Base-by-base conservation (phyloP, 495 filamentous ascomycete species). In the Xylaria palmicola region DNA sequence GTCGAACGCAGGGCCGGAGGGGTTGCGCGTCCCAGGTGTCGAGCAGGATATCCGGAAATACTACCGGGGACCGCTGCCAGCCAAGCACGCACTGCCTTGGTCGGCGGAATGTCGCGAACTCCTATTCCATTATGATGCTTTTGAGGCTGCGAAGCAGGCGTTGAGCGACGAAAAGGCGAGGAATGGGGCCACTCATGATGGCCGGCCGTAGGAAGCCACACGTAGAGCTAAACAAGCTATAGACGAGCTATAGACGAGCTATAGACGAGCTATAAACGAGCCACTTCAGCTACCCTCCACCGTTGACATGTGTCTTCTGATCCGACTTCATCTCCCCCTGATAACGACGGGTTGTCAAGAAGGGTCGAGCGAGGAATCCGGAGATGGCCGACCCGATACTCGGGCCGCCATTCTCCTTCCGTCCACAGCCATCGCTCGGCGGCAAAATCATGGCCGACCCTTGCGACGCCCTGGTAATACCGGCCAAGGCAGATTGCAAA, bases 401-500 rank as follows among this genome's bases (percentile, higher is more conserved):
- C 55, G 30, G 19, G 24, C 47, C 32, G 22, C 59, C 59, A 61
- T 48, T n/a, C 49, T 37, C 40, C 66, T 12, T 56, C 39, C 61
- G 70, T 64, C 69, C 73, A 75, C 37, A 68, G 63, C 81, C 77
- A 79, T 62, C 82, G 64, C 68, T 80, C 79, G 0, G 80, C 68
- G 4, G 67, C 68, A 17, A 84, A 48, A 39, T 54, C 56, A 27
- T 69, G 68, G 12, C 72, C 77, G 1, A 63, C 61, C 60, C 76
- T 74, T 22, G 81, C 37, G 17, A 84, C 63, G 24, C 71, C 78
- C 66, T 85, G 81, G 36, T 72, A 73, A 56, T 72, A 81, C 36
- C 71, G 65, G 7, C 81, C 83, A 47, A 84, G 61, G 39, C 77
- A 68, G 22, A 84, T 72, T 3, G 79, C 60, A 71, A 82, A 64